phyloP scores from a whole-genome alignment of 306 rosid species.

The Vigna hirtella region DNA sequence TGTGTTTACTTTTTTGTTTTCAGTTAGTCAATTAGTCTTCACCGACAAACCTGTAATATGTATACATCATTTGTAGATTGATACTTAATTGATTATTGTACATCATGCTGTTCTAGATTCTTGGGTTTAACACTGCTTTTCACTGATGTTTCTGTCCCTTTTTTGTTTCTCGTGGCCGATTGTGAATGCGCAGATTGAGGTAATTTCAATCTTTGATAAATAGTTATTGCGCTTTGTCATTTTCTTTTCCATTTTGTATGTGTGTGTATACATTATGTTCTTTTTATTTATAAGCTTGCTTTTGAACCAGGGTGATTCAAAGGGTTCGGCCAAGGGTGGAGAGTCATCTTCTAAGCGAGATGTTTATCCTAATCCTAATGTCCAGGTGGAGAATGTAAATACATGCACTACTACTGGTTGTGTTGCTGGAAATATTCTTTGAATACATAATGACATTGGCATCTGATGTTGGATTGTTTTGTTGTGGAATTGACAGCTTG shows the following conservation, averaged over 20 bases:
- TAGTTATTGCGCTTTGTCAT: background rate
- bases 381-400: slow-evolving; percentile 61
- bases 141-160: slow-evolving; percentile 40
- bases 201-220: slow-evolving; percentile 44
- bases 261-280: background rate
- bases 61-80: background rate
- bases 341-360: slow-evolving; percentile 73
- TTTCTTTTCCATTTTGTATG: background rate
- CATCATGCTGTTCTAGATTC: background rate
- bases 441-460: background rate
- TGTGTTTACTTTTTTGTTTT: background rate
- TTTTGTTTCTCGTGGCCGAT: slow-evolving; percentile 38
- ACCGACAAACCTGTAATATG: background rate
- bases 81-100: background rate
- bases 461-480: slow-evolving; percentile 39
- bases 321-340: slow-evolving; percentile 82
- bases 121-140: background rate
- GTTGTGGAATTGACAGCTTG: slow-evolving; percentile 53
- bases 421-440: slow-evolving; percentile 20
- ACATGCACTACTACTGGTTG: background rate
- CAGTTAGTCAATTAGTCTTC: background rate
- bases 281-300: slow-evolving; percentile 26
- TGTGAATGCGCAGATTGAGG: slow-evolving; percentile 78
- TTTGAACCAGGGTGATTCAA: slow-evolving; percentile 76
- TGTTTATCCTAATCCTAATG: slow-evolving; percentile 57